phyloP scores from a whole-genome alignment of 148 eudicot genomes.

The Rhododendron ferrugineum region DNA sequence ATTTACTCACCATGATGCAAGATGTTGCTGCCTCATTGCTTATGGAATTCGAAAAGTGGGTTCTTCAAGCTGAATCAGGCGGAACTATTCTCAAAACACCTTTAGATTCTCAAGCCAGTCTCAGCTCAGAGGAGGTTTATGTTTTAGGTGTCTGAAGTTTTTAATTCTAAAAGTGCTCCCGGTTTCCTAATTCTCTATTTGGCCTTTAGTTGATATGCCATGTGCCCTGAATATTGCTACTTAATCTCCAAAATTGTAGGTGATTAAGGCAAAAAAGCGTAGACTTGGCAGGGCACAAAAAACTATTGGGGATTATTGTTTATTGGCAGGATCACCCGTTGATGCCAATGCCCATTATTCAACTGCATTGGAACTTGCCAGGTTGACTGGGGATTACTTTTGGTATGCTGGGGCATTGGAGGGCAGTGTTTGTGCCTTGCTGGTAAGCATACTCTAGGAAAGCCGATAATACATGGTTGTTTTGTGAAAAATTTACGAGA shows the following conservation, averaged over 20 bases:
- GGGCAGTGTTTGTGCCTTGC: constrained; percentile 90
- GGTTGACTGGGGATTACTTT: constrained; percentile 87
- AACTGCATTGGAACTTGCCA: constrained; percentile 87
- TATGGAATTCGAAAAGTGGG: constrained; percentile 97
- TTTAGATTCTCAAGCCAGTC: constrained; percentile 97
- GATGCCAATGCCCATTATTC: constrained; percentile 97
- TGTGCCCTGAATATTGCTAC: background rate
- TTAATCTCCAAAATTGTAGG: constrained; percentile 35
- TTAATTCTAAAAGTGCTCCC: constrained; percentile 16
- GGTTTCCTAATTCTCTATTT: background rate
- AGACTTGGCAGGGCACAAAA: constrained; percentile 97
- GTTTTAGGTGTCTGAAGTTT: constrained; percentile 75
- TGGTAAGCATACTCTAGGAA: constrained; percentile 49
- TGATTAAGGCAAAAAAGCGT: constrained; percentile 86
- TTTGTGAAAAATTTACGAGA: too few species aligned
- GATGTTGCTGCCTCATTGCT: constrained; percentile 91
- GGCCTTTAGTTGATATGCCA: background rate
- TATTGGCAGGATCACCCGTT: constrained; percentile 93
- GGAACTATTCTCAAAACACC: constrained; percentile 98
- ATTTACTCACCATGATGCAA: constrained; percentile 94
- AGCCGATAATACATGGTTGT: background rate
- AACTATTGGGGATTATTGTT: constrained; percentile 92
- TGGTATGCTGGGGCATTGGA: constrained; percentile 99
- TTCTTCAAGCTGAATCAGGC: constrained; percentile 84
- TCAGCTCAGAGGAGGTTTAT: constrained; percentile 99